Evolutionary conservation across 139 green algal species (phyloP).

Genomic region (Chlorella sp.): DNA sequence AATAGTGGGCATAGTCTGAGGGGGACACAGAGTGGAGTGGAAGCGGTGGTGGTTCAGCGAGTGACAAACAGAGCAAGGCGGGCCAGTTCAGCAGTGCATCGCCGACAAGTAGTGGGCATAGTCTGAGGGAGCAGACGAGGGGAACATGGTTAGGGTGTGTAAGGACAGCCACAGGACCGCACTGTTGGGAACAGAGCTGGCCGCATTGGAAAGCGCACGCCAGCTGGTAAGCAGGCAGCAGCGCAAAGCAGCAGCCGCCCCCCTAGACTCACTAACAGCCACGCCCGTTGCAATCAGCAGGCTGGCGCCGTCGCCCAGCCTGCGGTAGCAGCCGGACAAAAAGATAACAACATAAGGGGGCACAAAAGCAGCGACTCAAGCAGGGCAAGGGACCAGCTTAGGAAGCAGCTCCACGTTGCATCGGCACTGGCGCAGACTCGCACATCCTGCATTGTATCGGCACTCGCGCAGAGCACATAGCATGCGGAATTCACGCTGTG

Average conservation of each 20-base stretch:
- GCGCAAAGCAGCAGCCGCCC: too few species aligned
- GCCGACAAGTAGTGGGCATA: too few species aligned
- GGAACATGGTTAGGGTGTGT: too few species aligned
- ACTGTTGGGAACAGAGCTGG: not conserved
- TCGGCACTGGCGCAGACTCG: too few species aligned
- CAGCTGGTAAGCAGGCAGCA: not conserved
- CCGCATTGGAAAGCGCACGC: not conserved
- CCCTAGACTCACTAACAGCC: not conserved
- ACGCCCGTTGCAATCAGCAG: not conserved
- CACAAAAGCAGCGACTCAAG: too few species aligned
- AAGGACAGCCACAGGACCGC: not conserved
- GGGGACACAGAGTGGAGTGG: not conserved
- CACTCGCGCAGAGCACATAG: not conserved
- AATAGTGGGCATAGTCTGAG: constrained; percentile 1
- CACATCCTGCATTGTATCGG: not conserved
- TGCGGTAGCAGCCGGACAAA: not conserved
- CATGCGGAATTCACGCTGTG: not conserved
- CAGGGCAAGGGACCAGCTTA: too few species aligned
- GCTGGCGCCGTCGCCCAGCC: constrained; percentile 1
- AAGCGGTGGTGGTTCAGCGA: not conserved
- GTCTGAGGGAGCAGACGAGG: too few species aligned
- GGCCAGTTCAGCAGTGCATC: too few species aligned
- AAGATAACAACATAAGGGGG: not conserved
- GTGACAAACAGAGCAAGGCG: not conserved
- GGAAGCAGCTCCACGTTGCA: too few species aligned